Conservation (phyloP, 2,329 filamentous ascomycete genomes). For the Ophiosphaerella korrae region DNA sequence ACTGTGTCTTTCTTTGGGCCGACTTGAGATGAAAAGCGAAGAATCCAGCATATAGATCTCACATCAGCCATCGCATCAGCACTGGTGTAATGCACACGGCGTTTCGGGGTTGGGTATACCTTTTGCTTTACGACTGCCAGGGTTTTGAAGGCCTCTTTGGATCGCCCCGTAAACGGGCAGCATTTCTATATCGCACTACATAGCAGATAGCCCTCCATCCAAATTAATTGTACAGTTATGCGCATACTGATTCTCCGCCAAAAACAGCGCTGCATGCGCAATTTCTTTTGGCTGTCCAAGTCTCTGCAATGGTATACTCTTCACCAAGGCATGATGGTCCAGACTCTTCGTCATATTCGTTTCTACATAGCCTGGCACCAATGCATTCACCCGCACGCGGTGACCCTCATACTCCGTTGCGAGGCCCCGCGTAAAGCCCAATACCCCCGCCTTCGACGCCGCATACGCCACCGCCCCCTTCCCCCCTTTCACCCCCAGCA, state of each 20-base stretch:
- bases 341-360: constrained; percentile 73
- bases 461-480: constrained; percentile 75
- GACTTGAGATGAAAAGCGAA: neutral
- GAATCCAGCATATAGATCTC: neutral
- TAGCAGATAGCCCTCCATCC: constrained; percentile 79
- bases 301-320: constrained; percentile 67
- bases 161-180: neutral
- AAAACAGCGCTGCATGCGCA: constrained; percentile 80
- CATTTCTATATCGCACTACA: constrained; percentile 20
- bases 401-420: constrained; percentile 65
- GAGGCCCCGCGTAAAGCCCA: constrained; percentile 72
- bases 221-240: constrained; percentile 87
- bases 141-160: neutral
- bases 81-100: neutral
- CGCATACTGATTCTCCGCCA: constrained; percentile 78
- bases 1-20: neutral
- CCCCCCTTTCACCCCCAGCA: constrained; percentile 72
- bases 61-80: neutral
- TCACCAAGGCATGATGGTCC: constrained; percentile 38
- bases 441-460: constrained; percentile 78
- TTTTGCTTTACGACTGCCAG: neutral
- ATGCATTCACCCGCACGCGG: constrained; percentile 76
- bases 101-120: constrained; percentile 6
- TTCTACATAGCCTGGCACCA: constrained; percentile 82
- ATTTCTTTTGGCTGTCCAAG: constrained; percentile 74